Base-by-base conservation (phyloP, 2,329 filamentous ascomycete genomes). In the Colletotrichum spaethianum region DNA sequence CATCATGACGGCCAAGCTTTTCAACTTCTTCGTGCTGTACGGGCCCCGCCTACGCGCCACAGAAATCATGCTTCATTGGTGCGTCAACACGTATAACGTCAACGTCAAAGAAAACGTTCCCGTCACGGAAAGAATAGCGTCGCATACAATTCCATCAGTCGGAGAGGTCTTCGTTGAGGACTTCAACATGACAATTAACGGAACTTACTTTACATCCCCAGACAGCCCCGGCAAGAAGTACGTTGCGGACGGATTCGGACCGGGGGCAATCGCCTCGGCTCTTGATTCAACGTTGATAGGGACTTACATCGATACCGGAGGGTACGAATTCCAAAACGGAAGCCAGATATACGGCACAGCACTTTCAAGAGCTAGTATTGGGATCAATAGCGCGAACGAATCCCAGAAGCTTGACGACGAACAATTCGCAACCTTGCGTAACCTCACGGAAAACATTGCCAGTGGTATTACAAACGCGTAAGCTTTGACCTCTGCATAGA, bases 391-490 rank as follows among this genome's bases (percentile, higher is more conserved):
- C 1, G 18, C 20, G 5, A 53, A 40, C 3, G 66, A 70, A 40
- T 65, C 62, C n/a, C 67, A 70, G 16, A 61, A 46, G 46, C n/a
- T 53, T 36, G 67, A 70, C 33, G 67, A 70, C 40, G 18, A 61
- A 20, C 53, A 64, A 23, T 64, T 64, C 4, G 33, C 12, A 20
- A 46, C 60, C 7, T 33, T 69, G 20, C 52, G 40, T 23, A 69
- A 69, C 26, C 42, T 69, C 8, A 69, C 67, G 6, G 44, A 67
- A 23, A 70, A 70, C 56, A 42, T 70, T 20, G 67, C 67, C 16
- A 67, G 44, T 26, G 63, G 67, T 8, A 18, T 70, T 8, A 70
- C 67, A 14, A 70, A 70, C 31, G 61, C 61, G 63, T 70, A 53
- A 60, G 63, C 9, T 33, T 40, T n/a, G n/a, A n/a, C n/a, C n/a